phyloP scores from a whole-genome alignment of 768 basidiomycete species.

The Pleurotus cornucopiae region DNA sequence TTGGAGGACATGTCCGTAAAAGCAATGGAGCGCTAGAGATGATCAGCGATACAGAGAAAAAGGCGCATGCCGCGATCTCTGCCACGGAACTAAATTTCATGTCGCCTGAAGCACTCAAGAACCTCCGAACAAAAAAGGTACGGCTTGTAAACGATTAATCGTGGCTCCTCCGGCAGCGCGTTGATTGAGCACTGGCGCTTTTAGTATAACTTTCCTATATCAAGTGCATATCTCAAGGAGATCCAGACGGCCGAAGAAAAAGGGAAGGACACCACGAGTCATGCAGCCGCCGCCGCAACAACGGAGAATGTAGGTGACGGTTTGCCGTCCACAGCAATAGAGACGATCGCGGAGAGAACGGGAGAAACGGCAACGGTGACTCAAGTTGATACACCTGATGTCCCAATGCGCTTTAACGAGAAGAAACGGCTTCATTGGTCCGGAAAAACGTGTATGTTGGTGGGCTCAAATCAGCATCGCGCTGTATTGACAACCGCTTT shows the following conservation, averaged over 20 bases:
- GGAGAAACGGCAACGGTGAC: slow-evolving; percentile 24
- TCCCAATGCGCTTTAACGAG: slow-evolving; percentile 66
- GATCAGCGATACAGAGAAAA: slow-evolving; percentile 55
- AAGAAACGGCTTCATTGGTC: slow-evolving; percentile 86
- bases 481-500: not conserved
- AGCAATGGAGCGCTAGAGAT: slow-evolving; percentile 41
- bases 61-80: slow-evolving; percentile 39
- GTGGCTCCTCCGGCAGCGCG: too few relatives aligned
- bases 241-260: slow-evolving; percentile 34
- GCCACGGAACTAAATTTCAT: slow-evolving; percentile 70
- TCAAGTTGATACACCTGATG: slow-evolving; percentile 61
- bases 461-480: too few relatives aligned
- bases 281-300: slow-evolving; percentile 16
- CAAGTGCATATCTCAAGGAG: slow-evolving; percentile 58
- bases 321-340: slow-evolving; percentile 4
- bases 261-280: slow-evolving; percentile 18
- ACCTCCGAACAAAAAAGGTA: slow-evolving; percentile 69
- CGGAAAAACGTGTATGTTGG: slow-evolving; percentile 73
- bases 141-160: slow-evolving; percentile 11
- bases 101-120: slow-evolving; percentile 50
- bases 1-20: slow-evolving; percentile 66
- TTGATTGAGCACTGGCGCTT: not conserved
- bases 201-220: slow-evolving; percentile 64
- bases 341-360: slow-evolving; percentile 28
- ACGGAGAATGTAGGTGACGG: slow-evolving; percentile 6